phyloP scores from a whole-genome alignment of 2,329 filamentous ascomycete genomes.

The Ophiocordyceps camponoti-floridani region DNA sequence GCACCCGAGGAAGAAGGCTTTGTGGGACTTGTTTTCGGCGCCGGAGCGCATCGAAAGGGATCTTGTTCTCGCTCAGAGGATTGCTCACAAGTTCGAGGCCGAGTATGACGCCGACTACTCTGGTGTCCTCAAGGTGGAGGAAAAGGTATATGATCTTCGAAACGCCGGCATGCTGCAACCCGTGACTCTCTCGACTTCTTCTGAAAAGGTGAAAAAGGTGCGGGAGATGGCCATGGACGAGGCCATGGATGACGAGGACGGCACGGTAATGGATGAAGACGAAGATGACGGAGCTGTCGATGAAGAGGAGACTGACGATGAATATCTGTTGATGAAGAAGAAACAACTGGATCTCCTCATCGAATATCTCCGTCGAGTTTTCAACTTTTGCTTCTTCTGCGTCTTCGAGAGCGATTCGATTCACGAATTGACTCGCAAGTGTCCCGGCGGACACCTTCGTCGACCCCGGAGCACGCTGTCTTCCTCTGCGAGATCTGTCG shows the following conservation, averaged over 20 bases:
- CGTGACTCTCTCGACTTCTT: slow-evolving; percentile 28
- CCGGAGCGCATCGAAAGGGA: slow-evolving; percentile 89
- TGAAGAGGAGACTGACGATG: slow-evolving; percentile 79
- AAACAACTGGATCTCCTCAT: slow-evolving; percentile 93
- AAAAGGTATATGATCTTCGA: slow-evolving; percentile 67
- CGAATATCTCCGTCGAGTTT: slow-evolving; percentile 89
- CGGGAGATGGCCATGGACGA: slow-evolving; percentile 42
- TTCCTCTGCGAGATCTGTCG: slow-evolving; percentile 66
- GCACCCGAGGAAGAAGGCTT: slow-evolving; percentile 77
- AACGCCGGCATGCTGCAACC: slow-evolving; percentile 63
- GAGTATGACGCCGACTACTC: slow-evolving; percentile 66
- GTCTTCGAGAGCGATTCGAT: slow-evolving; percentile 97
- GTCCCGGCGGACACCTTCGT: slow-evolving; percentile 89
- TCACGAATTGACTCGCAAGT: slow-evolving; percentile 89
- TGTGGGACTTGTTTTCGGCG: slow-evolving; percentile 92
- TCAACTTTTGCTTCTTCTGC: slow-evolving; percentile 99
- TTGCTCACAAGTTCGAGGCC: slow-evolving; percentile 70
- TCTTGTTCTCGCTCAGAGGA: slow-evolving; percentile 60
- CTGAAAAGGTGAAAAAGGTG: slow-evolving; percentile 43
- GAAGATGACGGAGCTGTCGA: slow-evolving; percentile 66
- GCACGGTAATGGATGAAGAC: slow-evolving; percentile 58
- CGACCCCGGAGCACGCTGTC: slow-evolving; percentile 76
- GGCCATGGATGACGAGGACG: slow-evolving; percentile 45
- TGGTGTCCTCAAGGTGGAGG: slow-evolving; percentile 64
- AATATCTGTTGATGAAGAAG: slow-evolving; percentile 80